Percentiles rank a stretch among this genome's conserved stretches.
Evolutionary conservation across 768 basidiomycete genomes (phyloP).

Genomic region (Roridomyces roridus): DNA sequence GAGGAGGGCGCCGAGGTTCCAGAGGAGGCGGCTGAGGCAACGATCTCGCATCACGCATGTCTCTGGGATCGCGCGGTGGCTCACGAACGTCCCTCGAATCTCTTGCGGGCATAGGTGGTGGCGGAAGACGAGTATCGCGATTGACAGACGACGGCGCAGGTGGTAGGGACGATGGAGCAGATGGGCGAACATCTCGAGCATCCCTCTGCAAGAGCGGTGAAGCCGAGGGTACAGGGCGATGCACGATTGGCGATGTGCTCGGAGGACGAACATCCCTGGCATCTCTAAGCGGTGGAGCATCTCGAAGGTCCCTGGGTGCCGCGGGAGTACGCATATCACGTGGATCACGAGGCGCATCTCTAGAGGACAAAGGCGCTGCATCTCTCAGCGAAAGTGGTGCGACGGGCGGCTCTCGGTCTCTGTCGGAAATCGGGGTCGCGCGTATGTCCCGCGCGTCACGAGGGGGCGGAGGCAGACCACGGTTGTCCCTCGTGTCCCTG

Average conservation of each 20-base stretch:
- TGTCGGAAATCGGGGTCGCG: background rate
- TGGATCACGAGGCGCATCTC: background rate
- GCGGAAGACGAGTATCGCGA: background rate
- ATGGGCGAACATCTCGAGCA: background rate
- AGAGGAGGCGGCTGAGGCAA: background rate
- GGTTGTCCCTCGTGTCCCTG: background rate
- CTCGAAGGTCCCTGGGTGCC: background rate
- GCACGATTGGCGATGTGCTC: constrained; percentile 4
- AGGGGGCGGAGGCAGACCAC: background rate
- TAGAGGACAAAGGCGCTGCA: background rate
- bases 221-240: constrained; percentile 12
- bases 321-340: constrained; percentile 15
- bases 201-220: constrained; percentile 7
- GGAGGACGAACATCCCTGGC: background rate
- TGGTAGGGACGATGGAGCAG: constrained; percentile 8
- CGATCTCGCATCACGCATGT: no score
- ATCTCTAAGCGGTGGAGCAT: background rate
- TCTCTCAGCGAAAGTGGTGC: constrained; percentile 1
- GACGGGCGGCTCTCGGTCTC: background rate
- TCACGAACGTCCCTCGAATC: background rate
- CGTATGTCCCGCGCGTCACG: constrained; percentile 17
- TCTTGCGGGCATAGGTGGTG: background rate
- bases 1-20: constrained; percentile 11
- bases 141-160: background rate
- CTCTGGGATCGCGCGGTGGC: constrained; percentile 3